Evolutionary conservation across 1,139 yeast species (phyloP).

Genomic region (Hyphopichia wangnamkhiaoensis): DNA sequence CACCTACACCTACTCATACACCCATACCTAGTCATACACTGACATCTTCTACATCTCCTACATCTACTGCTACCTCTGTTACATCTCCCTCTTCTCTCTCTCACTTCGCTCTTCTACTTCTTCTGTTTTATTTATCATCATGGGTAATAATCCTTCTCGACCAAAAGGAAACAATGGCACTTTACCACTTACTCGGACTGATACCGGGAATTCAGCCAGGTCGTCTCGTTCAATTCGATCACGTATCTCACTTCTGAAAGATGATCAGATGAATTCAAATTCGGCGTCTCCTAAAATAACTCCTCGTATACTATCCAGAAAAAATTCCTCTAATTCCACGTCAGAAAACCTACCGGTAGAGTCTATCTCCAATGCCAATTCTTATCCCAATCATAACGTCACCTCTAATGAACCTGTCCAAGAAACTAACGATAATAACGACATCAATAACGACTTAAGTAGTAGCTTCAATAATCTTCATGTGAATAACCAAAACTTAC

Average conservation of each 20-base stretch:
- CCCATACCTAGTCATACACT: too few species aligned
- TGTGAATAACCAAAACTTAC: constrained; percentile 30
- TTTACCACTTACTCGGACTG: constrained; percentile 53
- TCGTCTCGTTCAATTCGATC: constrained; percentile 52
- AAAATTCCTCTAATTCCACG: constrained; percentile 28
- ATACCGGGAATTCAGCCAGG: constrained; percentile 53
- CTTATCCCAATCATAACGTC: neutral
- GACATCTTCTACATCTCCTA: too few species aligned
- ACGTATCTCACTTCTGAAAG: constrained; percentile 37
- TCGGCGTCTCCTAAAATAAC: constrained; percentile 32
- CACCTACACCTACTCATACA: too few species aligned
- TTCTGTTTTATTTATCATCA: constrained; percentile 10
- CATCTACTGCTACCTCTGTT: too few species aligned
- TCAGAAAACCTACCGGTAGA: constrained; percentile 2
- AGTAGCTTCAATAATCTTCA: constrained; percentile 7
- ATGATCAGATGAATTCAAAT: constrained; percentile 21
- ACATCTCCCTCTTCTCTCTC: too few species aligned
- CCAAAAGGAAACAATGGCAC: constrained; percentile 17
- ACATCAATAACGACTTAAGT: neutral
- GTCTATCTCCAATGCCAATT: neutral
- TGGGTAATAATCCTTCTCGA: constrained; percentile 51
- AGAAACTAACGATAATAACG: neutral
- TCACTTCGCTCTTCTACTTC: neutral
- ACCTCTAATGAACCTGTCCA: neutral
- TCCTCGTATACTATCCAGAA: constrained; percentile 30